A percentile compares a stretch with the other conserved stretches of the same genome.
phyloP scores from a whole-genome alignment of 768 basidiomycete species.

The Leccinum barrowsii region DNA sequence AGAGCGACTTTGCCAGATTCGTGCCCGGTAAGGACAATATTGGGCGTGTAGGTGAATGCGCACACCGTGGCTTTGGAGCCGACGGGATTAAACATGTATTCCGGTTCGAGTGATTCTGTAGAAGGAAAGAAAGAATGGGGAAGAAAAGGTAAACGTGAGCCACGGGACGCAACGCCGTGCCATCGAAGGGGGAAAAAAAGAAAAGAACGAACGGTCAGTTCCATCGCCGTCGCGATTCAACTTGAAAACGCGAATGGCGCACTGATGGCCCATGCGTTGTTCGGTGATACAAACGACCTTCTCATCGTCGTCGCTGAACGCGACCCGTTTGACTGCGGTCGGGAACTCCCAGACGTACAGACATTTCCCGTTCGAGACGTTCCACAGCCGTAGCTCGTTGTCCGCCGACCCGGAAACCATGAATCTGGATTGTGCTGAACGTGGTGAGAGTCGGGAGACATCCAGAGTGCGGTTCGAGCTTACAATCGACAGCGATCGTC shows the following conservation, averaged over 20 bases:
- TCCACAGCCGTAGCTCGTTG: conserved; percentile 90
- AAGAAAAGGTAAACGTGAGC: not conserved
- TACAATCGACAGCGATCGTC: conserved; percentile 96
- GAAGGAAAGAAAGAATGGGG: not conserved
- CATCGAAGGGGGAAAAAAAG: not conserved
- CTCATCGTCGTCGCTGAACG: conserved; percentile 82
- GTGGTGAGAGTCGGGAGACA: not conserved
- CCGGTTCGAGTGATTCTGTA: conserved; percentile 73
- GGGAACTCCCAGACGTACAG: conserved; percentile 97
- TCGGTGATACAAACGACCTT: conserved; percentile 92
- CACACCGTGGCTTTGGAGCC: conserved; percentile 98
- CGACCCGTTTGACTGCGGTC: conserved; percentile 94
- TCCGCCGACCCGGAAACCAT: conserved; percentile 93
- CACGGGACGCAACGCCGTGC: not conserved
- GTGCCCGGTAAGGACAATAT: conserved; percentile 88
- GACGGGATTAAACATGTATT: conserved; percentile 77
- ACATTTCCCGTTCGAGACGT: conserved; percentile 85
- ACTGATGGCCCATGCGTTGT: conserved; percentile 91
- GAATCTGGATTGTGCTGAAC: conserved; percentile 73
- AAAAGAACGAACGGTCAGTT: conserved; percentile 63
- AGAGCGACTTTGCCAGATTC: conserved; percentile 94
- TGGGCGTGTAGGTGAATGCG: conserved; percentile 77
- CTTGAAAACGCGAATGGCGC: conserved; percentile 86
- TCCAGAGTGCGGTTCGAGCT: conserved; percentile 31
- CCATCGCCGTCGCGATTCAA: conserved; percentile 84